These are phyloP conservation scores for Mycena albidolilacea DNA, from an alignment of 768 basidiomycete species.

Conservation along the genomic window DNA sequence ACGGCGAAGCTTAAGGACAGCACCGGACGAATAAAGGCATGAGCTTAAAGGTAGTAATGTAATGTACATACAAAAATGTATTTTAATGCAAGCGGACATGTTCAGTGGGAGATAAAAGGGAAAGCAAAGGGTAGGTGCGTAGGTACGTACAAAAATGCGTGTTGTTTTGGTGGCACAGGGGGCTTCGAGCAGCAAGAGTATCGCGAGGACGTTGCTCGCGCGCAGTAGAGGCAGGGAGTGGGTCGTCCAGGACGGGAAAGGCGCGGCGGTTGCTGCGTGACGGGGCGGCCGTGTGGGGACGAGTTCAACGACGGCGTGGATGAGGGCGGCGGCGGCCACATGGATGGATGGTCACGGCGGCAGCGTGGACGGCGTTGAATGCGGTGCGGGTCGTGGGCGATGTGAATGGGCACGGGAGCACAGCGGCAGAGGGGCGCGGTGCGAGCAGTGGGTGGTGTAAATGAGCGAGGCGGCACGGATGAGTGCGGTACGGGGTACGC, in stretches of 20 bases:
- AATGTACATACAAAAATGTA: too few species aligned
- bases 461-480: too few species aligned
- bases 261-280: neutral
- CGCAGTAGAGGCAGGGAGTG: neutral
- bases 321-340: neutral
- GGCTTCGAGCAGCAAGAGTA: constrained; percentile 1
- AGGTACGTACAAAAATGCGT: neutral
- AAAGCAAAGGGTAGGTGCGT: too few species aligned
- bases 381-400: neutral
- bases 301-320: neutral
- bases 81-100: too few species aligned
- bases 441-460: too few species aligned
- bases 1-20: too few species aligned
- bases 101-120: too few species aligned
- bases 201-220: constrained; percentile 2
- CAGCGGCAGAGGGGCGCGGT: too few species aligned
- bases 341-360: neutral
- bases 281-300: neutral
- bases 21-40: too few species aligned
- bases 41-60: too few species aligned
- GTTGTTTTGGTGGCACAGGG: neutral
- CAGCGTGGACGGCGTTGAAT: neutral
- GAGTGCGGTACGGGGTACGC: too few species aligned
- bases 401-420: neutral
- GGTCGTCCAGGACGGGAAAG: neutral